Conservation (phyloP, 2,329 filamentous ascomycete species). For the Arthroderma uncinatum region DNA sequence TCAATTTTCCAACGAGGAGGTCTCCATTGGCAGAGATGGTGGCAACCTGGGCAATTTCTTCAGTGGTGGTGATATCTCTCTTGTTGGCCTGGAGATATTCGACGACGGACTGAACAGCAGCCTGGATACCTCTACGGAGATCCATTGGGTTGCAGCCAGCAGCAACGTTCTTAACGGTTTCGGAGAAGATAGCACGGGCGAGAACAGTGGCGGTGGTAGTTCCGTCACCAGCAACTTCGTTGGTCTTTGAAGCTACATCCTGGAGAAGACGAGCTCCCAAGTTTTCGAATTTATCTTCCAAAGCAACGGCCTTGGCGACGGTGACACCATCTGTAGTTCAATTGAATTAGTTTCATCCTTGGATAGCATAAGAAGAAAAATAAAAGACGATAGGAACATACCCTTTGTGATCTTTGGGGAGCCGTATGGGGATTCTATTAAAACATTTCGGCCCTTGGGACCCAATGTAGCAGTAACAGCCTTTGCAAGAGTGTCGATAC, state of each 20-base stretch:
- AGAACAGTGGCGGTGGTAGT: constrained; percentile 97
- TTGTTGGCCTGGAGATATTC: constrained; percentile 92
- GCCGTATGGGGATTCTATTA: constrained; percentile 97
- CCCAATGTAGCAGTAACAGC: constrained; percentile 93
- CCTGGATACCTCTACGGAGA: constrained; percentile 90
- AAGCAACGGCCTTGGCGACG: constrained; percentile 75
- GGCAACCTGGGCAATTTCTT: constrained; percentile 93
- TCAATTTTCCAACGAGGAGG: constrained; percentile 84
- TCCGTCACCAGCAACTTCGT: constrained; percentile 96
- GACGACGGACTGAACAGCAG: constrained; percentile 87
- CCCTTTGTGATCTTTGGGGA: constrained; percentile 99
- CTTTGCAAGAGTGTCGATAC: constrained; percentile 93
- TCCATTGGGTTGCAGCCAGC: constrained; percentile 99
- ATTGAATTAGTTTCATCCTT: constrained; percentile 1
- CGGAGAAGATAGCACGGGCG: constrained; percentile 95
- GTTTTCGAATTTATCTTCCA: constrained; percentile 99
- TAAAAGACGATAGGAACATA: constrained; percentile 35
- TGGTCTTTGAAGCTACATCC: constrained; percentile 98
- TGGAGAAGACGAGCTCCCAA: constrained; percentile 91
- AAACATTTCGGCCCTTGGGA: constrained; percentile 94
- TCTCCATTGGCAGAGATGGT: constrained; percentile 98
- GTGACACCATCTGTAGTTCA: constrained; percentile 64
- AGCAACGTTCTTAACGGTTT: constrained; percentile 99
- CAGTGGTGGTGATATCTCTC: constrained; percentile 93
- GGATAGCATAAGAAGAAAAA: background rate